phyloP scores from a whole-genome alignment of 2,329 filamentous ascomycete species.

The Paecilomyces sp. region DNA sequence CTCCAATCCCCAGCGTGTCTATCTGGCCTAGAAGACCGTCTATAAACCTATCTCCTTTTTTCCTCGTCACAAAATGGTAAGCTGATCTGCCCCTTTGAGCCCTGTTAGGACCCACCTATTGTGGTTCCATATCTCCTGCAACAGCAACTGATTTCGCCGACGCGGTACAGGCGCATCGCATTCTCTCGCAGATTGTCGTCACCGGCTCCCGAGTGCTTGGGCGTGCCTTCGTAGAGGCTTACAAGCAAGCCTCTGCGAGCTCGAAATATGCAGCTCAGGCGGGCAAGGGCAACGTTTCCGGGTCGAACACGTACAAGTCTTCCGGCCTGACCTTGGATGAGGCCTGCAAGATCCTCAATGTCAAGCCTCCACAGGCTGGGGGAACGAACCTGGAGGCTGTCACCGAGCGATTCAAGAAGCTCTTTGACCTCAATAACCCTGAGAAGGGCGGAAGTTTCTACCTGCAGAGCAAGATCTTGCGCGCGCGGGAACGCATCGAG shows the following conservation, averaged over 20 bases:
- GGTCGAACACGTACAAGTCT: constrained; percentile 49
- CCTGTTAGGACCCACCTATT: constrained; percentile 1
- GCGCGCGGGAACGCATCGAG: constrained; percentile 88
- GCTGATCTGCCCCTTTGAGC: background rate
- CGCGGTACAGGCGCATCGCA: constrained; percentile 69
- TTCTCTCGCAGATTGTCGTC: constrained; percentile 87
- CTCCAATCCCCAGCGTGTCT: background rate
- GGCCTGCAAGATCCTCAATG: constrained; percentile 94
- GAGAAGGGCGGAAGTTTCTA: constrained; percentile 97
- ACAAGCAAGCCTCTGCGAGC: constrained; percentile 86
- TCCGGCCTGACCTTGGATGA: constrained; percentile 87
- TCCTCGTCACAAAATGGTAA: background rate
- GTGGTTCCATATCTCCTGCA: background rate
- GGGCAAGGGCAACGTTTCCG: constrained; percentile 50
- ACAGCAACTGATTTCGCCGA: constrained; percentile 1
- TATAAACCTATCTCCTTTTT: background rate
- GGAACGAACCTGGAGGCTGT: constrained; percentile 72
- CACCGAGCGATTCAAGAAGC: constrained; percentile 80
- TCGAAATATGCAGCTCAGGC: constrained; percentile 72
- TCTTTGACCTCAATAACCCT: constrained; percentile 92
- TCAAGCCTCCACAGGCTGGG: constrained; percentile 76
- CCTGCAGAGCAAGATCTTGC: constrained; percentile 90
- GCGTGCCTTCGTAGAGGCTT: constrained; percentile 87
- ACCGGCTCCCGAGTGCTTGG: constrained; percentile 88
- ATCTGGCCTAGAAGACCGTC: background rate